These are phyloP conservation scores for Penicillium simplicissimum DNA, from an alignment of 495 filamentous ascomycete genomes.

Conservation along the genomic window DNA sequence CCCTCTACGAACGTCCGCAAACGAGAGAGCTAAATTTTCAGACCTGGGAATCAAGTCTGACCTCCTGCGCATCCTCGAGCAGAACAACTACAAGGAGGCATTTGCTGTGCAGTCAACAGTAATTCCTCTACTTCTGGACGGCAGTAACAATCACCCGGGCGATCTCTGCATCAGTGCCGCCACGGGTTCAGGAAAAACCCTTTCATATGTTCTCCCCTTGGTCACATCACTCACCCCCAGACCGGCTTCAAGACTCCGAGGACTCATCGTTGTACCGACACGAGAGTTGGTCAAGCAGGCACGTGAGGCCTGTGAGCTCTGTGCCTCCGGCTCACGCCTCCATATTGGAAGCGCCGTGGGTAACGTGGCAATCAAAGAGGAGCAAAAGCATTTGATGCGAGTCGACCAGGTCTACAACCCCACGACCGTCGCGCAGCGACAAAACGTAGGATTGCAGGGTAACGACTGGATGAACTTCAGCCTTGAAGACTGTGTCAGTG, in stretches of 20 bases:
- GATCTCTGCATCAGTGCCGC: conserved; percentile 87
- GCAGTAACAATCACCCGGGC: conserved; percentile 54
- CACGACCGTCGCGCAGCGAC: conserved; percentile 46
- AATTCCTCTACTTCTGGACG: conserved; percentile 73
- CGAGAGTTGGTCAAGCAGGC: conserved; percentile 87
- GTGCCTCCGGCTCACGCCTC: conserved; percentile 61
- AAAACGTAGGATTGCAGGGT: conserved; percentile 39
- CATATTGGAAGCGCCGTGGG: conserved; percentile 82
- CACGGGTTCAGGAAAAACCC: conserved; percentile 91
- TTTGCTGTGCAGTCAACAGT: conserved; percentile 84
- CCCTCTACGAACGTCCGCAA: conserved; percentile 63
- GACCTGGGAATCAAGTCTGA: conserved; percentile 57
- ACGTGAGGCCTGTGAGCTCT: conserved; percentile 67
- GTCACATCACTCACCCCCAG: conserved; percentile 66
- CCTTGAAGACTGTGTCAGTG: conserved; percentile 43
- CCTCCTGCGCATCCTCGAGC: conserved; percentile 59
- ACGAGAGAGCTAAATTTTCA: conserved; percentile 59
- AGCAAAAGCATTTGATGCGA: conserved; percentile 68
- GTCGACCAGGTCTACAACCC: conserved; percentile 62
- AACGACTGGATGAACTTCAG: conserved; percentile 52
- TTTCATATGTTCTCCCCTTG: conserved; percentile 87
- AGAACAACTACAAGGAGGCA: conserved; percentile 68
- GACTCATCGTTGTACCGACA: conserved; percentile 83
- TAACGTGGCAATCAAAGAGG: conserved; percentile 69
- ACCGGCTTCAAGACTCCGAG: conserved; percentile 63